Evolutionary conservation across 768 basidiomycete genomes (phyloP).

Genomic region (Candolleomyces aberdarensis): DNA sequence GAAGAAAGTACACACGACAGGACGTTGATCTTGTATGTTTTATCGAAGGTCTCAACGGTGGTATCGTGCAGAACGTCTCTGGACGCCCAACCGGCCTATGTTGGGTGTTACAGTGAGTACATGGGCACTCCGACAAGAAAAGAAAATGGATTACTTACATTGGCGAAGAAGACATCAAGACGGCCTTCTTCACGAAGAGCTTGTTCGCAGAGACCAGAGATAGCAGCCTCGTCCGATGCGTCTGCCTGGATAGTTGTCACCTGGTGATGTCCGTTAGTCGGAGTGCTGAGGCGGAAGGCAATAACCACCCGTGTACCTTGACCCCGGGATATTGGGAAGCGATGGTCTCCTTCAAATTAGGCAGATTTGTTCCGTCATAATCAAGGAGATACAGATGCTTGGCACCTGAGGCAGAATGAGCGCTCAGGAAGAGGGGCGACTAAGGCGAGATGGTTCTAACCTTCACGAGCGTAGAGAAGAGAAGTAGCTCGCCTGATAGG

Average conservation of each 20-base stretch:
- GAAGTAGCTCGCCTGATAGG: conserved; percentile 62
- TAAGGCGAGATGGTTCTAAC: conserved; percentile 26
- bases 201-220: conserved; percentile 64
- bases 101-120: background rate
- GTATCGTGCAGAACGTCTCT: conserved; percentile 45
- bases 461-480: conserved; percentile 77
- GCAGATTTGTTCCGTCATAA: conserved; percentile 63
- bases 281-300: background rate
- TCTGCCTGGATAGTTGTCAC: conserved; percentile 78
- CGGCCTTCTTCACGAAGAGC: conserved; percentile 80
- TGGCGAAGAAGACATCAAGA: conserved; percentile 94
- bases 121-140: background rate
- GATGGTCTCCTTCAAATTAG: conserved; percentile 68
- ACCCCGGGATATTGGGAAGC: conserved; percentile 69
- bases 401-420: conserved; percentile 49
- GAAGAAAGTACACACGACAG: conserved; percentile 40
- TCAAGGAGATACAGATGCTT: conserved; percentile 75
- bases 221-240: conserved; percentile 73
- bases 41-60: conserved; percentile 65
- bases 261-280: conserved; percentile 34
- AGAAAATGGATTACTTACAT: conserved; percentile 47
- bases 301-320: conserved; percentile 47
- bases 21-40: conserved; percentile 73
- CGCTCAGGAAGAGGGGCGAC: conserved; percentile 2
- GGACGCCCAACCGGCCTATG: conserved; percentile 66